Evolutionary conservation across 495 filamentous ascomycete genomes (phyloP), one percentile per base, ranked within the genome.

Genomic region (Xylaria flabelliformis): DNA sequence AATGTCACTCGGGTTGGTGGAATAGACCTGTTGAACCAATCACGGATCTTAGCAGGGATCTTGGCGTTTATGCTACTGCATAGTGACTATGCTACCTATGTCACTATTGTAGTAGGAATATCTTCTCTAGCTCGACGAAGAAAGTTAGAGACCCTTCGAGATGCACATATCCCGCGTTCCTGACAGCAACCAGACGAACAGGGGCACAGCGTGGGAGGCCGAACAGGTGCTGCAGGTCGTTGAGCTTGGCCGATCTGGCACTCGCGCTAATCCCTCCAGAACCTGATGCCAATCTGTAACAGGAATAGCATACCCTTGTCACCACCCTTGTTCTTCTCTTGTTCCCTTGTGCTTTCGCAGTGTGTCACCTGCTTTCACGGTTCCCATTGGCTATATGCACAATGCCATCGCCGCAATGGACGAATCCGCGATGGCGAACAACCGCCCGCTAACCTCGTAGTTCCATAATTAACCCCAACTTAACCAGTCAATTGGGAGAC

Each of bases 381-480:
- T 51, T 69, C 67, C 67, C 46, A 79, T 79, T 79, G 77, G 77
- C 59, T 36, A 24, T 24, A 67, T 67, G 55, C 73, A 56, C 68
- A 48, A 74, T 75, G 68, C 51, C 69, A 51, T 29, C 24, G 64
- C 69, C 69, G 46, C 17, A 36, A 68, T 74, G 71, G 75, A 79
- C 77, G 77, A 79, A 79, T 79, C 77, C 77, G 73, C 71, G 75
- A 56, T 71, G 70, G 44, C 67, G 21, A 78, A 59, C 71, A 77
- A 67, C 75, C 77, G 74, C 74, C 77, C 72, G 72, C 29, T 58
- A 72, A 72, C 64, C 71, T 74, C 69, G 55, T 39, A 68, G 67
- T 73, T 77, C 72, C 70, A 72, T 74, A 72, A 73, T 75, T 76
- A 74, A 70, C 75, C 64, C 56, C 71, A 29, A 67, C 58, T 64